A percentile compares a stretch with the other conserved stretches of the same genome.
These are phyloP conservation scores for Amanita thiersii DNA, from an alignment of 768 basidiomycete species.

Conservation along the genomic window DNA sequence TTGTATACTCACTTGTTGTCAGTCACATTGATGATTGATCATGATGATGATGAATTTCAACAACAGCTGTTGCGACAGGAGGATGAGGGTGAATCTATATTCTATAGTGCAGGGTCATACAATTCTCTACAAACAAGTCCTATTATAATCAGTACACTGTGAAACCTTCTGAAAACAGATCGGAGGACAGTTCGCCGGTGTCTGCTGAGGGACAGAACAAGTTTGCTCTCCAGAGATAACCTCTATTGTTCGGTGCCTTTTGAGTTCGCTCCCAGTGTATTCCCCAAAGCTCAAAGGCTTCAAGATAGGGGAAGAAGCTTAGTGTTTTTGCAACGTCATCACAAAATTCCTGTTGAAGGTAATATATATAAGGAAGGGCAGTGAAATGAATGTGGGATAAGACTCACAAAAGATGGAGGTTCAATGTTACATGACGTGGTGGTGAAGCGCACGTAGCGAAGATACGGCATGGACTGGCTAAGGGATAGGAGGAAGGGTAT, in stretches of 20 bases:
- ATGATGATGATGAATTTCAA: not conserved
- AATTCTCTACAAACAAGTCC: not conserved
- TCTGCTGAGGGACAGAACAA: slow-evolving; percentile 23
- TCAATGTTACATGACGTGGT: slow-evolving; percentile 44
- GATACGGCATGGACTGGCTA: slow-evolving; percentile 45
- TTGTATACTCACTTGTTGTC: too few relatives aligned
- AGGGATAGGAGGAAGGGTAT: slow-evolving; percentile 50
- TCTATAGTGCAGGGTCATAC: not conserved
- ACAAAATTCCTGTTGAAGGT: slow-evolving; percentile 46
- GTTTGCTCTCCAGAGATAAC: slow-evolving; percentile 46
- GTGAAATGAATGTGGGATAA: slow-evolving; percentile 10
- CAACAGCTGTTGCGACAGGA: not conserved
- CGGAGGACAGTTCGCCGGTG: slow-evolving; percentile 8
- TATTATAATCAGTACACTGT: slow-evolving; percentile 5
- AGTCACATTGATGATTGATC: not conserved
- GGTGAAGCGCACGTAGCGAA: slow-evolving; percentile 62
- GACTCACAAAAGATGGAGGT: slow-evolving; percentile 43
- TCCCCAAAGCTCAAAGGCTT: slow-evolving; percentile 66
- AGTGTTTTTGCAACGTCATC: slow-evolving; percentile 50
- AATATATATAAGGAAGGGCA: slow-evolving; percentile 16
- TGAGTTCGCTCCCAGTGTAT: slow-evolving; percentile 65
- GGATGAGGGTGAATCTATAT: not conserved
- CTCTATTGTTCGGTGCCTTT: slow-evolving; percentile 31
- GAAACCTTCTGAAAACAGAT: slow-evolving; percentile 20
- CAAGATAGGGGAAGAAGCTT: slow-evolving; percentile 49